Conservation (phyloP, 2,329 filamentous ascomycete species). For the Aspergillus aculeatus region DNA sequence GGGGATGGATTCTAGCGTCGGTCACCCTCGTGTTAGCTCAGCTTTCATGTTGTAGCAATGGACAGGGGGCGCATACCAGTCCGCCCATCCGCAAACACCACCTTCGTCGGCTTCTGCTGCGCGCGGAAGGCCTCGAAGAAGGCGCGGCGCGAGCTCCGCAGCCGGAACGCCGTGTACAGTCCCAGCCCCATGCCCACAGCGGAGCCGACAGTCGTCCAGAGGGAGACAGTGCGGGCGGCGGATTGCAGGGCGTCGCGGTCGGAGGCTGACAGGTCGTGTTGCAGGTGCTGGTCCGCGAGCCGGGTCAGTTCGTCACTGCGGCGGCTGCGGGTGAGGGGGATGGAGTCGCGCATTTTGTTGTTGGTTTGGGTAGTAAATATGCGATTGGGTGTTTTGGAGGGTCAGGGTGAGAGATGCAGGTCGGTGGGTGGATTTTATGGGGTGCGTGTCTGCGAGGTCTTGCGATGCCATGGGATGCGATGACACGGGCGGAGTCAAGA, state of each 20-base stretch:
- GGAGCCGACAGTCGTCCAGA: slow-evolving; percentile 59
- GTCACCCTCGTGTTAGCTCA: neutral
- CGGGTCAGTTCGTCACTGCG: slow-evolving; percentile 52
- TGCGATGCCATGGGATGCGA: too few species aligned
- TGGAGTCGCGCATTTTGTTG: slow-evolving; percentile 39
- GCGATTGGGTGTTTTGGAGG: neutral
- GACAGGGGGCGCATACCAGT: slow-evolving; percentile 47
- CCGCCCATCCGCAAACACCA: slow-evolving; percentile 62
- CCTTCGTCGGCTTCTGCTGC: slow-evolving; percentile 60
- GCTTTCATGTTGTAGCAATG: neutral
- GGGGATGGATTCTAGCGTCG: slow-evolving; percentile 55
- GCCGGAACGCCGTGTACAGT: slow-evolving; percentile 55
- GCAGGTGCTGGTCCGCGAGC: slow-evolving; percentile 58
- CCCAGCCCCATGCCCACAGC: slow-evolving; percentile 61
- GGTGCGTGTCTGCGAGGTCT: neutral
- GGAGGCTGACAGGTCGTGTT: slow-evolving; percentile 57
- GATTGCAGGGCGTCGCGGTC: slow-evolving; percentile 59
- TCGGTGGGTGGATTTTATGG: neutral
- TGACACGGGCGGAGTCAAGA: too few species aligned
- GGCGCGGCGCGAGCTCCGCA: slow-evolving; percentile 55
- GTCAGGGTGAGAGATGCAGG: neutral
- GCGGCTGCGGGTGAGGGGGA: slow-evolving; percentile 49
- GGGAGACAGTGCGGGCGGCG: slow-evolving; percentile 56
- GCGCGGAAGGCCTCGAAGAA: slow-evolving; percentile 63
- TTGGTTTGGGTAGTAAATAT: too few species aligned